Conservation (phyloP, 2,329 filamentous ascomycete genomes). For the Beauveria caledonica region DNA sequence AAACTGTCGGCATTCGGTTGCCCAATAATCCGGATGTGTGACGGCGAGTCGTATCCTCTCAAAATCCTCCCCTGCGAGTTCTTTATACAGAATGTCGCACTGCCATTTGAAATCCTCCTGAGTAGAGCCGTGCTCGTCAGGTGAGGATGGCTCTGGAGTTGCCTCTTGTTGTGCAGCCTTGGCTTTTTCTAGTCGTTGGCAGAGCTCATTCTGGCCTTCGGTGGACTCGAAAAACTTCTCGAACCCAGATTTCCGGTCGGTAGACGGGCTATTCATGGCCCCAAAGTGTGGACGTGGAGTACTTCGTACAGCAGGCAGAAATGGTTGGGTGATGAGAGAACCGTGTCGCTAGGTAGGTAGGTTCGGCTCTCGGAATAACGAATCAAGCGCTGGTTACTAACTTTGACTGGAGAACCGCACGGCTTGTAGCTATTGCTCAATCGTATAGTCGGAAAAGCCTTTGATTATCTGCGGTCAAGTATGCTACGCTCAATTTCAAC, state of each 20-base stretch:
- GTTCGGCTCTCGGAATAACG: no score
- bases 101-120: neutral
- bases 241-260: neutral
- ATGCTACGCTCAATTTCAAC: no score
- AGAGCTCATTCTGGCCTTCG: neutral
- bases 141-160: neutral
- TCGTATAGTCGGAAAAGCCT: no score
- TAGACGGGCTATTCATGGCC: neutral
- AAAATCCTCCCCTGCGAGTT: neutral
- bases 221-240: neutral
- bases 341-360: no score
- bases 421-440: no score
- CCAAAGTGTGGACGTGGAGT: neutral
- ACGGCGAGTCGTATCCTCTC: neutral
- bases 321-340: no score
- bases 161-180: neutral
- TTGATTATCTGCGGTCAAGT: no score
- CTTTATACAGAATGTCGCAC: neutral
- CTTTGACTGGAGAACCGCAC: no score
- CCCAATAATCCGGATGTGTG: neutral
- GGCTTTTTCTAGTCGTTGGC: neutral
- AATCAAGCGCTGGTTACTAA: no score
- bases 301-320: neutral
- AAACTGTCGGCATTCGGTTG: neutral
- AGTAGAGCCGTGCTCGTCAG: neutral